Base-by-base conservation (phyloP, 495 filamentous ascomycete species). In the Neurospora tetraspora region DNA sequence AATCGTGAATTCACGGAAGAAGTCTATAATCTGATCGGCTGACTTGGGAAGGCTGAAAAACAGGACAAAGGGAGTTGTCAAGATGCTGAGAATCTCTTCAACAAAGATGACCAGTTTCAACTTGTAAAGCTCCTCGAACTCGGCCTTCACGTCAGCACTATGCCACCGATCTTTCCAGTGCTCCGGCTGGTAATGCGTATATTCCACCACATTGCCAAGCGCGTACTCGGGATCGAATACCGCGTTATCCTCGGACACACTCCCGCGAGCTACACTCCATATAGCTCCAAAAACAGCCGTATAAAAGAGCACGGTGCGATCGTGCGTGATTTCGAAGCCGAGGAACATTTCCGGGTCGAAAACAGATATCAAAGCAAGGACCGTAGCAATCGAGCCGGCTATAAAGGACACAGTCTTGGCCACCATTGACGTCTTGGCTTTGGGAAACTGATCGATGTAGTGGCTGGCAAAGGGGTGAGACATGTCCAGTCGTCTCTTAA, bases 1-100 rank as follows among this genome's bases (percentile, higher is more conserved):
- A 23, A 99, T 89, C 2, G 96, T 97, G 77, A 97, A 98, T 78
- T 99, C 96, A 18, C 96, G 89, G 83, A 99, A 98, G 82, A 99
- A 99, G 78, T 99, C 96, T 69, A 99, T 92, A 73, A 98, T 89
- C 70, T 93, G 92, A 77, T 98, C 96, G 80, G 91, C 94, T 82
- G 91, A 94, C 78, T 91, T 93, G 7, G 94, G 93, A 68, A 98
- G 86, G 72, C 91, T 94, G 79, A 91, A 90, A 85, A 94, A 93
- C 38, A 98, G 88, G 27, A 98, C 89, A 71, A 96, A 91, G 6
- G 96, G 96, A 8, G 94, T 97, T 71, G 96, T 90, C 45, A 99
- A 87, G 79, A 98, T 94, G 81, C 94, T 93, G 73, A 98, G 79
- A 18, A 98, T 89, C 76, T 99, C 96, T 76, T 97, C 93, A 0